Conservation (phyloP, 495 filamentous ascomycete species). For the Tuber magnatum region DNA sequence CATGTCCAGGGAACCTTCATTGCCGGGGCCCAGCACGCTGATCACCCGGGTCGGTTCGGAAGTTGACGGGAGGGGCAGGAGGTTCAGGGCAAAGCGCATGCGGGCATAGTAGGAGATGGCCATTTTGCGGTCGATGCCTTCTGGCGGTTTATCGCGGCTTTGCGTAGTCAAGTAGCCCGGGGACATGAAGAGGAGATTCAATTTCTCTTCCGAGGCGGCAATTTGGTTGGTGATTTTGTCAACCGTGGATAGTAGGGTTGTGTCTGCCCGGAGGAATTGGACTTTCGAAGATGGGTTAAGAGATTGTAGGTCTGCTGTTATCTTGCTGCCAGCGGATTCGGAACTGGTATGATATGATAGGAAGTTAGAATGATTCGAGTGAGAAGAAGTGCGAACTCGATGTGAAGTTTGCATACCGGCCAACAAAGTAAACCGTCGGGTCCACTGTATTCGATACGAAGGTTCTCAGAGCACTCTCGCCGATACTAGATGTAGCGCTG, state of each 20-base stretch:
- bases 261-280: constrained; percentile 52
- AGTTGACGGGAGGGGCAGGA: constrained; percentile 53
- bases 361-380: background rate
- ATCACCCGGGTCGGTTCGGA: constrained; percentile 49
- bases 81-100: constrained; percentile 55
- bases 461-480: constrained; percentile 51
- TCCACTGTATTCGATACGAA: constrained; percentile 50
- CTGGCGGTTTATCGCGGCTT: constrained; percentile 47
- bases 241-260: constrained; percentile 54
- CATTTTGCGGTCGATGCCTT: constrained; percentile 52
- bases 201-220: constrained; percentile 47
- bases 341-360: constrained; percentile 34
- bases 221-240: constrained; percentile 56
- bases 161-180: constrained; percentile 45
- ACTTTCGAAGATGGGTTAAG: constrained; percentile 51
- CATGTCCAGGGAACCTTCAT: constrained; percentile 50
- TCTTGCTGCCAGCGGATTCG: constrained; percentile 44
- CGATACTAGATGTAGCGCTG: constrained; percentile 61
- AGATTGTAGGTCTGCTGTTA: constrained; percentile 45
- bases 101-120: constrained; percentile 57
- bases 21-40: constrained; percentile 48
- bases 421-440: constrained; percentile 49
- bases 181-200: constrained; percentile 60
- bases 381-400: background rate
- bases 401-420: constrained; percentile 33